These are phyloP conservation scores for Exophiala xenobiotica DNA, from an alignment of 2,329 filamentous ascomycete species.

Conservation along the genomic window DNA sequence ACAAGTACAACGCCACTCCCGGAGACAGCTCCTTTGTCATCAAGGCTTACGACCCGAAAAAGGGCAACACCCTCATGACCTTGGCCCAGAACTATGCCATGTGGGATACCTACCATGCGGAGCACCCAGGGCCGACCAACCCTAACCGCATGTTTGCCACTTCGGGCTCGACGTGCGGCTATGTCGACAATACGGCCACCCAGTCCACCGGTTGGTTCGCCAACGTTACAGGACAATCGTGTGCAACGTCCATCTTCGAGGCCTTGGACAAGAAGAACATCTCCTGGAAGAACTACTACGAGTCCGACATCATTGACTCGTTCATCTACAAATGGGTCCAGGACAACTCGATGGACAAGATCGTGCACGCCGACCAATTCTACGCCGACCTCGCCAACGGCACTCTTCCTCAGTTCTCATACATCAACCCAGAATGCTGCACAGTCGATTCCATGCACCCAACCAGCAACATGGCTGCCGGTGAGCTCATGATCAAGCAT, in stretches of 20 bases:
- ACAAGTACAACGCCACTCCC: conserved; percentile 21
- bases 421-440: conserved; percentile 43
- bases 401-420: conserved; percentile 67
- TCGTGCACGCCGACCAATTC: conserved; percentile 49
- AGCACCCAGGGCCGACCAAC: conserved; percentile 23
- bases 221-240: conserved; percentile 17
- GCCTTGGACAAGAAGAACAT: conserved; percentile 20
- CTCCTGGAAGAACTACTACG: conserved; percentile 26
- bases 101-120: conserved; percentile 20
- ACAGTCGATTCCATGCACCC: conserved; percentile 25
- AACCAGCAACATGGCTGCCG: conserved; percentile 23
- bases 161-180: conserved; percentile 17
- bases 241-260: conserved; percentile 18
- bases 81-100: conserved; percentile 23
- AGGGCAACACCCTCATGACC: conserved; percentile 9
- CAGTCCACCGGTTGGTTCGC: conserved; percentile 20
- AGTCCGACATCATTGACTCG: conserved; percentile 21
- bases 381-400: conserved; percentile 63
- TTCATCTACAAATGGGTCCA: conserved; percentile 26
- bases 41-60: conserved; percentile 18
- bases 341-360: conserved; percentile 21
- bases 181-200: conserved; percentile 19
- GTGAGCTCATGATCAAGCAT: conserved; percentile 24
- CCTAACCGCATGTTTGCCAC: conserved; percentile 20
- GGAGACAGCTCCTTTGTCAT: conserved; percentile 22